Conservation (phyloP, 2,329 filamentous ascomycete genomes). For the Cercospora citrullina region DNA sequence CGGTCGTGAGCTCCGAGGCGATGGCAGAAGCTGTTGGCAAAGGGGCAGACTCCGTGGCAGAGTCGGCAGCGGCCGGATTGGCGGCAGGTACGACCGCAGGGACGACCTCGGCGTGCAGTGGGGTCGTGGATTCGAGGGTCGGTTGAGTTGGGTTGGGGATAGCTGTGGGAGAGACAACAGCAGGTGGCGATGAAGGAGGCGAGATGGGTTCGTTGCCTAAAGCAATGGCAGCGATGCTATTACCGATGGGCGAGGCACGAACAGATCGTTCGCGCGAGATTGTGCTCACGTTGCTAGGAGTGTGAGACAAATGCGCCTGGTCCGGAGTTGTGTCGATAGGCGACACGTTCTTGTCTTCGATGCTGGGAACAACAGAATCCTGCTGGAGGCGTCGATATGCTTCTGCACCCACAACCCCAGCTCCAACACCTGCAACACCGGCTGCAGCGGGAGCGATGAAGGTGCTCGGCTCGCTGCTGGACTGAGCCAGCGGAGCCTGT, state of each 20-base stretch:
- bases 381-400: slow-evolving; percentile 30
- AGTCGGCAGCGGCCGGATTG: not conserved
- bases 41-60: not conserved
- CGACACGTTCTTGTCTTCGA: slow-evolving; percentile 5
- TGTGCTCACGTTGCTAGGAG: slow-evolving; percentile 7
- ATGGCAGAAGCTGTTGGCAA: slow-evolving; percentile 4
- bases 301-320: not conserved
- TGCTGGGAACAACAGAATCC: slow-evolving; percentile 15
- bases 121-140: not conserved
- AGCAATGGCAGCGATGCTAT: slow-evolving; percentile 12
- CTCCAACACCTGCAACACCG: slow-evolving; percentile 45
- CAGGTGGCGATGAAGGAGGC: not conserved
- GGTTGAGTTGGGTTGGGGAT: not conserved
- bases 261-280: slow-evolving; percentile 12
- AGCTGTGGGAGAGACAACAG: not conserved
- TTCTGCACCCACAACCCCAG: slow-evolving; percentile 37
- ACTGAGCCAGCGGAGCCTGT: slow-evolving; percentile 20
- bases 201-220: slow-evolving; percentile 1
- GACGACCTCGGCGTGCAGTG: not conserved
- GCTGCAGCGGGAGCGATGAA: slow-evolving; percentile 56
- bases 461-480: slow-evolving; percentile 45
- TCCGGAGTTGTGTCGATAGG: not conserved
- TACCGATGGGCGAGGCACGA: slow-evolving; percentile 5
- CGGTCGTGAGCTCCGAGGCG: slow-evolving; percentile 12
- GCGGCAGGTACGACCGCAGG: not conserved